Conservation (phyloP, 352 stramenopile genomes). For the Pilasporangium apinafurcum region DNA sequence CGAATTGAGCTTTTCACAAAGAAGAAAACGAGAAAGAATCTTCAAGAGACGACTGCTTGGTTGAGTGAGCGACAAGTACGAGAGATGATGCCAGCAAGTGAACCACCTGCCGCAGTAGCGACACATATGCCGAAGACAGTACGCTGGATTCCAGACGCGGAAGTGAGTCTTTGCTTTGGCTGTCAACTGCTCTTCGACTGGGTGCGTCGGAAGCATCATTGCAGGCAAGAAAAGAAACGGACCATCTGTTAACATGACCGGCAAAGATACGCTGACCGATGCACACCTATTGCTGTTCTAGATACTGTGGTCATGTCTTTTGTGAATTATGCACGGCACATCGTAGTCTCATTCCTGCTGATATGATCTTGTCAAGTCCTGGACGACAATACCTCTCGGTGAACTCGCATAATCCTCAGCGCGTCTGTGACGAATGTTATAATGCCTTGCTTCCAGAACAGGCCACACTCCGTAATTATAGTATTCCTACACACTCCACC, state of each 20-base stretch:
- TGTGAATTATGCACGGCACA: conserved; percentile 67
- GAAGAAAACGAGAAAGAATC: too few relatives aligned
- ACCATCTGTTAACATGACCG: not conserved
- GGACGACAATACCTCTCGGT: conserved; percentile 70
- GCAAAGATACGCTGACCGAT: not conserved
- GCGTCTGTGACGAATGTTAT: conserved; percentile 77
- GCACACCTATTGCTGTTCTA: conserved; percentile 8
- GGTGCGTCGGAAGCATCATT: conserved; percentile 88
- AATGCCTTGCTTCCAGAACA: conserved; percentile 51
- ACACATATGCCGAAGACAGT: conserved; percentile 45
- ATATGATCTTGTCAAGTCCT: conserved; percentile 70
- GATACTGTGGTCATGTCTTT: conserved; percentile 73
- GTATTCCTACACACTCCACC: not conserved
- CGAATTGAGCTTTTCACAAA: too few relatives aligned
- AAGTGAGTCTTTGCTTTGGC: conserved; percentile 69
- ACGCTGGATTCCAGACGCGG: conserved; percentile 77
- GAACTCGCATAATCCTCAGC: conserved; percentile 79
- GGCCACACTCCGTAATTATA: conserved; percentile 48
- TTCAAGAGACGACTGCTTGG: too few relatives aligned
- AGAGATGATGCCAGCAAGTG: too few relatives aligned
- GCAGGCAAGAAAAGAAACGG: conserved; percentile 39
- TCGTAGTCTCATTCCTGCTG: conserved; percentile 62
- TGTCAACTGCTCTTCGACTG: conserved; percentile 86
- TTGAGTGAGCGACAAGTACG: too few relatives aligned
- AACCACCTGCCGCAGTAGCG: not conserved